phyloP scores from a whole-genome alignment of 306 rosid genomes.

The Cucurbita moschata region DNA sequence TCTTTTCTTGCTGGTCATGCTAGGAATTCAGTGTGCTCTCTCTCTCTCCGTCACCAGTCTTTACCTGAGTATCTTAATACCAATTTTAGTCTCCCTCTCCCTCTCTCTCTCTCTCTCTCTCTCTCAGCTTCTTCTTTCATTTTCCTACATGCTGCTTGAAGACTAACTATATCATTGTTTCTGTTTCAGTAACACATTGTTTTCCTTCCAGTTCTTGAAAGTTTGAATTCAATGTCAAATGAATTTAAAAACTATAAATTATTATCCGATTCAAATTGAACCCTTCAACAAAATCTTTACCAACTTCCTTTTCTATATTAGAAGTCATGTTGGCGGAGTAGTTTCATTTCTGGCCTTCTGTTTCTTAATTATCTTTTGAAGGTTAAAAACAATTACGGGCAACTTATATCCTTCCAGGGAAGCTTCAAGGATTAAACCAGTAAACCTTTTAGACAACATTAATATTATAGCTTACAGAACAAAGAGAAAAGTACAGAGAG shows the following conservation, averaged over 20 bases:
- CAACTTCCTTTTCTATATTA: background rate
- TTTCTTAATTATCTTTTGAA: background rate
- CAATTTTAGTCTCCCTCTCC: background rate
- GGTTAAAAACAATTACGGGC: background rate
- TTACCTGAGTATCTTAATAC: background rate
- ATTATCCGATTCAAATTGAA: background rate
- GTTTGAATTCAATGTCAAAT: background rate
- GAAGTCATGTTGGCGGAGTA: background rate
- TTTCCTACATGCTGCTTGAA: background rate
- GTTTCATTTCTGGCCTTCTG: background rate
- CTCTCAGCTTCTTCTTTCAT: background rate
- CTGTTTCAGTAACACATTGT: background rate
- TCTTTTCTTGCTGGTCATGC: background rate
- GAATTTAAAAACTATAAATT: background rate
- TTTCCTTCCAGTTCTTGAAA: background rate
- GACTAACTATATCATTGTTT: background rate
- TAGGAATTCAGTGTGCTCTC: slow-evolving; percentile 1
- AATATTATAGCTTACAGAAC: background rate
- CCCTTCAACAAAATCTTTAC: background rate
- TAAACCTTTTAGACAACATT: background rate
- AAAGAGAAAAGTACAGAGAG: background rate
- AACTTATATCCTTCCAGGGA: background rate
- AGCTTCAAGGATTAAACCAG: background rate
- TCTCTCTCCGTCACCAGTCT: slow-evolving; percentile 2
- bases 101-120: too few species aligned